Base-by-base conservation (phyloP, 495 filamentous ascomycete genomes). In the Lasiosphaeria ovina region DNA sequence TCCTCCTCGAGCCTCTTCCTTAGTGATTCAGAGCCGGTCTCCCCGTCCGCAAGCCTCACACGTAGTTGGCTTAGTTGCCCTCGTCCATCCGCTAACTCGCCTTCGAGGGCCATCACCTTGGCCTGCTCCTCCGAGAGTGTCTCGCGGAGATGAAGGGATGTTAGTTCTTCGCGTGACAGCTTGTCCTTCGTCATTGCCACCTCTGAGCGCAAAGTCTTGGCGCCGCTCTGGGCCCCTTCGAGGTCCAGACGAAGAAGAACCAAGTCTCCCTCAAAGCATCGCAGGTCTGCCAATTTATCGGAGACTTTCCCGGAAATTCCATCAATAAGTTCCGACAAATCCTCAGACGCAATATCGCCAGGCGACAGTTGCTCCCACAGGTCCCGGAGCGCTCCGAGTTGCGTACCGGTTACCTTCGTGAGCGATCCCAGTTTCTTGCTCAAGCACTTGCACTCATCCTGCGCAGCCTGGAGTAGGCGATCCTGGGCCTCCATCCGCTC, bases 21-120 rank as follows among this genome's bases (percentile, higher is more conserved):
- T 54, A 96, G 74, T 14, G 83, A 87, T 70, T 93, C 89, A 6
- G 89, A 89, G 31, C 89, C 89, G 6, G 85, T 91, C 67, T 92
- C 89, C 36, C 89, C 91, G 45, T 89, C 87, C 5, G 87, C 81
- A 67, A 94, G 84, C 70, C 85, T 86, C 12, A 76, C 75, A 57
- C 89, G 83, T 35, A 96, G 77, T 14, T 83, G 74, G 45, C 77
- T 79, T 32, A 93, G 77, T 59, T 89, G 86, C 9, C 79, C 74
- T 33, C 86, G 85, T 54, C 89, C 85, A 36, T 88, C 82, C 7
- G 82, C 75, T 31, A 96, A 74, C 63, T 95, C 89, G 17, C 74
- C 72, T 56, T 85, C 79, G 17, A 92, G 72, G 0, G 82, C 78
- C 0, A 73, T 65, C 3, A 83, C 74, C 62, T 85, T 85, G 4